A percentile compares a stretch with the other conserved stretches of the same genome.
Conservation (phyloP, 805 yeast species). For the Ogataea glucozyma region DNA sequence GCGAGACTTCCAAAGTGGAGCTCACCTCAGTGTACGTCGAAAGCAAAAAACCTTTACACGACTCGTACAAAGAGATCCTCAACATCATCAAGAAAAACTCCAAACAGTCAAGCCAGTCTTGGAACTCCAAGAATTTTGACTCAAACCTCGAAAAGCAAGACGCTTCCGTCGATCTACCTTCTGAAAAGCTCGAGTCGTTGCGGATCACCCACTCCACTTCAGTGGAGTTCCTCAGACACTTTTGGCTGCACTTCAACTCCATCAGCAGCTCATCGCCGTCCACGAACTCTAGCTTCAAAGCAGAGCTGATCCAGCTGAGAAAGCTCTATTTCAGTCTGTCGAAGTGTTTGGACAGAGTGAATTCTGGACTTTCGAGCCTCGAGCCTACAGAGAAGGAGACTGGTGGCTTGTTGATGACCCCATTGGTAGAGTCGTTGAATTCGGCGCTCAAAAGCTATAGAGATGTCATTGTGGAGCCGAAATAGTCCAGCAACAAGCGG, state of each 20-base stretch:
- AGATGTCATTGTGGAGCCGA: constrained; percentile 35
- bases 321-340: constrained; percentile 49
- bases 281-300: constrained; percentile 34
- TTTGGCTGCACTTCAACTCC: constrained; percentile 61
- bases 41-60: constrained; percentile 39
- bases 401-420: constrained; percentile 37
- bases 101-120: constrained; percentile 52
- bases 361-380: constrained; percentile 29
- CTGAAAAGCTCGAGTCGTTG: constrained; percentile 44
- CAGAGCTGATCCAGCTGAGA: constrained; percentile 37
- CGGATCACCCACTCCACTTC: constrained; percentile 70
- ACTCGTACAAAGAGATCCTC: constrained; percentile 46
- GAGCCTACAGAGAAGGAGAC: constrained; percentile 19
- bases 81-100: constrained; percentile 52
- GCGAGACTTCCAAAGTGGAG: constrained; percentile 23
- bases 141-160: constrained; percentile 25
- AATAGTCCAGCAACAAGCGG: constrained; percentile 7
- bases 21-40: constrained; percentile 27
- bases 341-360: constrained; percentile 49
- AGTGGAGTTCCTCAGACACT: constrained; percentile 72
- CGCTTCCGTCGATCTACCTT: constrained; percentile 33
- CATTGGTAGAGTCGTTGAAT: constrained; percentile 45
- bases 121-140: constrained; percentile 34
- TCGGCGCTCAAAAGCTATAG: constrained; percentile 51
- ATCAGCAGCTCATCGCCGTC: constrained; percentile 32